Evolutionary conservation across 2,329 filamentous ascomycete genomes (phyloP).

Genomic region (Penicillium griseofulvum): DNA sequence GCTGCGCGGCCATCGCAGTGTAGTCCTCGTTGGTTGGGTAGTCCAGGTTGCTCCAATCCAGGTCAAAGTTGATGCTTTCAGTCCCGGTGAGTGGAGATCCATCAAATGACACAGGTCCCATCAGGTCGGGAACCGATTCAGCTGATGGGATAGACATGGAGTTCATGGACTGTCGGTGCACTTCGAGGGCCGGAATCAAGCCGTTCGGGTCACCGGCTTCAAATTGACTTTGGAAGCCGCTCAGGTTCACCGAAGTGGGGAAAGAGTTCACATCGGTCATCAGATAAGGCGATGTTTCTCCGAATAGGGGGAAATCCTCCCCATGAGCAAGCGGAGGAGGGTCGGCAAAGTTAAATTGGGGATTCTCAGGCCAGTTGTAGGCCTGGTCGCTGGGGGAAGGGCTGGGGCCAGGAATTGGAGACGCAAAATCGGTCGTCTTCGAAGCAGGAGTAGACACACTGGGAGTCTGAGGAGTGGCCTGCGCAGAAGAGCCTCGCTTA

Average conservation of each 20-base stretch:
- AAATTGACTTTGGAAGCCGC: constrained; percentile 30
- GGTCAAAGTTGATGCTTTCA: constrained; percentile 21
- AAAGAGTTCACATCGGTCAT: constrained; percentile 21
- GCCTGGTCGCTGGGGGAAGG: constrained; percentile 26
- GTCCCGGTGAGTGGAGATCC: constrained; percentile 24
- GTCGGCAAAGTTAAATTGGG: constrained; percentile 30
- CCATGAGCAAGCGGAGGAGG: constrained; percentile 19
- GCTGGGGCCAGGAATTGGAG: constrained; percentile 38
- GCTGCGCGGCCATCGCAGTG: constrained; percentile 24
- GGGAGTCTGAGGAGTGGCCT: constrained; percentile 58
- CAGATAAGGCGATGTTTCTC: constrained; percentile 22
- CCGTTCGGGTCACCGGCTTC: constrained; percentile 28
- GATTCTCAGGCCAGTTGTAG: constrained; percentile 14
- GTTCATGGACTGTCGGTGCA: constrained; percentile 27
- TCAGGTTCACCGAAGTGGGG: constrained; percentile 25
- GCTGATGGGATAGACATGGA: constrained; percentile 22
- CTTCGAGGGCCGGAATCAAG: constrained; percentile 25
- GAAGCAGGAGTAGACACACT: constrained; percentile 63
- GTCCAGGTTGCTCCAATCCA: constrained; percentile 27
- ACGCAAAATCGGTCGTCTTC: constrained; percentile 54
- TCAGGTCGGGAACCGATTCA: constrained; percentile 23
- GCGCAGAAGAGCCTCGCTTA: constrained; percentile 43
- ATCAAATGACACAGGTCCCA: constrained; percentile 19
- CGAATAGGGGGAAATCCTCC: constrained; percentile 29
- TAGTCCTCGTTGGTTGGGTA: constrained; percentile 24